Evolutionary conservation across 495 filamentous ascomycete species (phyloP).

Genomic region (Gamarada debralockiae): DNA sequence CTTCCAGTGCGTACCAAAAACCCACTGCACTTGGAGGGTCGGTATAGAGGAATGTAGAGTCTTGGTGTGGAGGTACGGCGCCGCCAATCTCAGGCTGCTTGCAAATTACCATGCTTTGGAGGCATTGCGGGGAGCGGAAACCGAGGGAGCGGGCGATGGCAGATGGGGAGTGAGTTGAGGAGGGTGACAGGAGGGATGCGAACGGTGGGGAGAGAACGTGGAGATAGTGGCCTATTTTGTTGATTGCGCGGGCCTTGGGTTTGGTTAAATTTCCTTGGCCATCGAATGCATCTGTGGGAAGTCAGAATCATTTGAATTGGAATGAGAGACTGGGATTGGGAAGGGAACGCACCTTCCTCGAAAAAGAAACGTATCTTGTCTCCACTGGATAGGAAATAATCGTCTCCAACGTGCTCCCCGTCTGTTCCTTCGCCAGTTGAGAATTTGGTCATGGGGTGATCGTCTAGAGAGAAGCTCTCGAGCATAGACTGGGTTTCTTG

Average conservation of each 20-base stretch:
- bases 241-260: conserved; percentile 79
- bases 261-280: conserved; percentile 54
- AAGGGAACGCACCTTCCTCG: conserved; percentile 60
- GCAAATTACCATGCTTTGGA: conserved; percentile 98
- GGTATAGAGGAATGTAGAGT: conserved; percentile 90
- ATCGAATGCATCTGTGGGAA: conserved; percentile 58
- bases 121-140: conserved; percentile 63
- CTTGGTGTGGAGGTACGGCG: conserved; percentile 82
- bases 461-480: conserved; percentile 64
- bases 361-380: conserved; percentile 98
- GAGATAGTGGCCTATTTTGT: conserved; percentile 94
- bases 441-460: conserved; percentile 92
- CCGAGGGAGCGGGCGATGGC: conserved; percentile 68
- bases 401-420: conserved; percentile 78
- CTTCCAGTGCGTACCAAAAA: conserved; percentile 95
- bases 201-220: conserved; percentile 75
- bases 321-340: background rate
- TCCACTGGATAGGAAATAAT: conserved; percentile 85
- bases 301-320: background rate
- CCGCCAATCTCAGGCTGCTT: conserved; percentile 97
- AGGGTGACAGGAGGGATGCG: conserved; percentile 48
- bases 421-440: conserved; percentile 67
- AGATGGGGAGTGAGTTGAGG: conserved; percentile 27
- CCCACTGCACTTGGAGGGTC: conserved; percentile 86
- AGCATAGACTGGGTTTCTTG: conserved; percentile 71